These are phyloP conservation scores for Closterium sp. DNA, from an alignment of 139 green algal species.

Conservation along the genomic window DNA sequence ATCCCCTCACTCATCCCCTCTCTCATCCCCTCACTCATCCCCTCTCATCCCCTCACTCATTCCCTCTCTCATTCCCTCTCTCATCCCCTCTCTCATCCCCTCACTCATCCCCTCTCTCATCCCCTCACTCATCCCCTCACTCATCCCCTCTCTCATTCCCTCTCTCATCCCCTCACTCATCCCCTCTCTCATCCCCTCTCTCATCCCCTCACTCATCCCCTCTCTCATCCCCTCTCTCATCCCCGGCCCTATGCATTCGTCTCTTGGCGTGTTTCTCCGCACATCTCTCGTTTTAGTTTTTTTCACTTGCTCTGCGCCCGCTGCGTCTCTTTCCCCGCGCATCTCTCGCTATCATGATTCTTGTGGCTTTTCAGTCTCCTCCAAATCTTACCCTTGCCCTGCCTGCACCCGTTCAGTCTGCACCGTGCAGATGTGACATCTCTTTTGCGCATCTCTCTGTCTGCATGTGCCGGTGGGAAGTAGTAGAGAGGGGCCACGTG, in stretches of 20 bases:
- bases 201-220: neutral
- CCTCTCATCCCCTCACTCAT: neutral
- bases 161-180: neutral
- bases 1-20: neutral
- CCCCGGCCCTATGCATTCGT: neutral
- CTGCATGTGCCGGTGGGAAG: too few species aligned
- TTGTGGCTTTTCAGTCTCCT: too few species aligned
- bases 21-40: neutral
- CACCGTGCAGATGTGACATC: too few species aligned
- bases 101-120: neutral
- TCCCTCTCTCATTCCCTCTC: neutral
- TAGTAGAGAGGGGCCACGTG: too few species aligned
- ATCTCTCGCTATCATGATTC: too few species aligned
- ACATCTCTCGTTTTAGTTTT: neutral
- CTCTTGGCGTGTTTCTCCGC: too few species aligned
- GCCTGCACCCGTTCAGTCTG: too few species aligned
- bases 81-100: neutral
- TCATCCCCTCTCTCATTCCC: neutral
- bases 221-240: slow-evolving; percentile 3
- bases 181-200: neutral
- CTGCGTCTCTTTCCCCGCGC: too few species aligned
- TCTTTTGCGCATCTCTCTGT: neutral
- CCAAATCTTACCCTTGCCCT: too few species aligned
- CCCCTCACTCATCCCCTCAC: neutral
- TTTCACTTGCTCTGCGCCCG: too few species aligned